Evolutionary conservation across 1,284 basidiomycete species (phyloP).

Genomic region (Malassezia japonica): DNA sequence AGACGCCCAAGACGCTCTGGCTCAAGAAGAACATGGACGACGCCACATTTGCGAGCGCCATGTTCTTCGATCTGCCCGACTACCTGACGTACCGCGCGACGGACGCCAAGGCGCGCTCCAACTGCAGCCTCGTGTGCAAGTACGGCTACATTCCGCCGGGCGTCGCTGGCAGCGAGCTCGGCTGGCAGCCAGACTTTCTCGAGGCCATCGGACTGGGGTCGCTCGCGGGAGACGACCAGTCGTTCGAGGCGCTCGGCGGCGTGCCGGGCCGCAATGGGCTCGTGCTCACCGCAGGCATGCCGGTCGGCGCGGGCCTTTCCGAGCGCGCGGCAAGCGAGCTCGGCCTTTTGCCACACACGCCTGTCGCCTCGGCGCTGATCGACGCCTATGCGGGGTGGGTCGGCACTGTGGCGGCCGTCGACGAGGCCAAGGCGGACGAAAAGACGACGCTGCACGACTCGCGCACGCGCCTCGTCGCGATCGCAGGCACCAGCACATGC

Average conservation of each 20-base stretch:
- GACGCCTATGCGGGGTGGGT: slow-evolving; percentile 99
- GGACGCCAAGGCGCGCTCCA: slow-evolving; percentile 65
- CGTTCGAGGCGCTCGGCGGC: slow-evolving; percentile 69
- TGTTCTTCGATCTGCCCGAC: slow-evolving; percentile 96
- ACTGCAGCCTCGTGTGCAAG: slow-evolving; percentile 92
- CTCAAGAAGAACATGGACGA: slow-evolving; percentile 76
- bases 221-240: slow-evolving; percentile 52
- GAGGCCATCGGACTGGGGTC: slow-evolving; percentile 45
- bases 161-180: slow-evolving; percentile 35
- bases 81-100: slow-evolving; percentile 91
- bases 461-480: slow-evolving; percentile 69
- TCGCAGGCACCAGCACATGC: slow-evolving; percentile 92
- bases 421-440: slow-evolving; percentile 50
- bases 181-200: slow-evolving; percentile 45
- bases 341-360: slow-evolving; percentile 75
- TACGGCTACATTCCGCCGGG: slow-evolving; percentile 80
- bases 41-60: slow-evolving; percentile 66
- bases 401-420: slow-evolving; percentile 80
- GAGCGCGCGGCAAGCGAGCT: slow-evolving; percentile 71
- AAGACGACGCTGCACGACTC: slow-evolving; percentile 31
- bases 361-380: slow-evolving; percentile 87
- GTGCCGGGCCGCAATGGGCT: slow-evolving; percentile 55
- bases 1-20: slow-evolving; percentile 81
- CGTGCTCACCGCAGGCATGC: slow-evolving; percentile 80
- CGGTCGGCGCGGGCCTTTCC: slow-evolving; percentile 74